phyloP scores from a whole-genome alignment of 2,329 filamentous ascomycete genomes.

The Alternaria dauci region DNA sequence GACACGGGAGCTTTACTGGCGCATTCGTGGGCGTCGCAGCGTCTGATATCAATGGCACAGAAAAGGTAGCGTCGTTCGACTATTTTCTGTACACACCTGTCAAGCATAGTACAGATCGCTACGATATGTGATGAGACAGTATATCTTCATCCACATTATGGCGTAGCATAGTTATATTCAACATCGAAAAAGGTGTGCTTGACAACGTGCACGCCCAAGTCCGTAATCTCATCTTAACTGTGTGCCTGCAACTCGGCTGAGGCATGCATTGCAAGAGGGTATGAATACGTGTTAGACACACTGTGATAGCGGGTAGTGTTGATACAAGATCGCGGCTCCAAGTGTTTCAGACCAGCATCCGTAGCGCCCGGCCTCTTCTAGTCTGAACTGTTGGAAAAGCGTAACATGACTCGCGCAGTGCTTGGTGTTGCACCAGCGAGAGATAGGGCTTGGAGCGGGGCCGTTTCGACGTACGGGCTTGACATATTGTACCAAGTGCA shows the following conservation, averaged over 20 bases:
- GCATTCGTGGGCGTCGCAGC: conserved; percentile 54
- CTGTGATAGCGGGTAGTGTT: conserved; percentile 9
- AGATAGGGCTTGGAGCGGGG: conserved; percentile 2
- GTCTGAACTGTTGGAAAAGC: not conserved
- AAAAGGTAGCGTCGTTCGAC: conserved; percentile 40
- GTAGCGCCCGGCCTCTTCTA: conserved; percentile 1
- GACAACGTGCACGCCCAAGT: not conserved
- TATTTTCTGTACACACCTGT: conserved; percentile 46
- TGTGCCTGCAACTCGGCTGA: conserved; percentile 22
- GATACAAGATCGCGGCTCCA: conserved; percentile 15
- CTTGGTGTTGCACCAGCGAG: conserved; percentile 5
- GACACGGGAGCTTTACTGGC: conserved; percentile 70
- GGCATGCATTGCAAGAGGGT: conserved; percentile 28
- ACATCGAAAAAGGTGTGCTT: not conserved
- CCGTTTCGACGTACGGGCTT: not conserved
- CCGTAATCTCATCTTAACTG: conserved; percentile 1
- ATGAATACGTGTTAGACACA: conserved; percentile 11
- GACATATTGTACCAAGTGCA: not conserved
- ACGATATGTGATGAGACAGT: conserved; percentile 28
- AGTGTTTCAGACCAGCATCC: conserved; percentile 14
- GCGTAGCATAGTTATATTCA: not conserved
- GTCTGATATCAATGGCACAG: conserved; percentile 45
- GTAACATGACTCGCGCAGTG: conserved; percentile 1
- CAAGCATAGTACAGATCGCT: conserved; percentile 42
- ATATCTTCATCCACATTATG: not conserved